Evolutionary conservation across 805 yeast species (phyloP).

Genomic region (Sungouiella blattae): DNA sequence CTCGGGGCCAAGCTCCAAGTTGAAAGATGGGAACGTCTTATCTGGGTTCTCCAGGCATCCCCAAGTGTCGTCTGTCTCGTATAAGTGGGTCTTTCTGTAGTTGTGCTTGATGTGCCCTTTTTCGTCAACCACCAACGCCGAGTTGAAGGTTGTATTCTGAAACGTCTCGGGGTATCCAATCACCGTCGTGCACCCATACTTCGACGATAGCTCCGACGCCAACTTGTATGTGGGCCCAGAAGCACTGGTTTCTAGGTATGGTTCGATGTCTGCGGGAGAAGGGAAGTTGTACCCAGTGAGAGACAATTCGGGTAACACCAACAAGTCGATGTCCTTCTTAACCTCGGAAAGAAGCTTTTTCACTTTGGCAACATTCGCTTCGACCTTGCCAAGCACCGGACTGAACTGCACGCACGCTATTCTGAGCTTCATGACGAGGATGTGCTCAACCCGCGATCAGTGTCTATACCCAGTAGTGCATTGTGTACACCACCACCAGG

Average conservation of each 20-base stretch:
- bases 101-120: slow-evolving; percentile 56
- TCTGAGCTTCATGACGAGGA: slow-evolving; percentile 50
- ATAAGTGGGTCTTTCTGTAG: slow-evolving; percentile 74
- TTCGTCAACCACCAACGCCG: slow-evolving; percentile 63
- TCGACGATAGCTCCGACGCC: slow-evolving; percentile 52
- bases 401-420: slow-evolving; percentile 69
- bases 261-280: slow-evolving; percentile 43
- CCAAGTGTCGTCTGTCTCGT: slow-evolving; percentile 77
- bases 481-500: no score
- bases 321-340: slow-evolving; percentile 49
- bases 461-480: no score
- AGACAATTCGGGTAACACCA: slow-evolving; percentile 81
- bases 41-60: slow-evolving; percentile 68
- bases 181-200: slow-evolving; percentile 59
- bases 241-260: slow-evolving; percentile 50
- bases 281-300: slow-evolving; percentile 78
- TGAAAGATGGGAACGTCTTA: slow-evolving; percentile 51
- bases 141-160: slow-evolving; percentile 50
- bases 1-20: slow-evolving; percentile 30
- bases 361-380: slow-evolving; percentile 51
- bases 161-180: slow-evolving; percentile 79
- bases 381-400: slow-evolving; percentile 58
- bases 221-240: slow-evolving; percentile 51
- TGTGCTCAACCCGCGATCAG: no score
- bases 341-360: slow-evolving; percentile 30